Percentiles rank a stretch among this genome's conserved stretches.
Evolutionary conservation across 176 grass and related monocot genomes (phyloP).

Genomic region (Bothriochloa decipiens): DNA sequence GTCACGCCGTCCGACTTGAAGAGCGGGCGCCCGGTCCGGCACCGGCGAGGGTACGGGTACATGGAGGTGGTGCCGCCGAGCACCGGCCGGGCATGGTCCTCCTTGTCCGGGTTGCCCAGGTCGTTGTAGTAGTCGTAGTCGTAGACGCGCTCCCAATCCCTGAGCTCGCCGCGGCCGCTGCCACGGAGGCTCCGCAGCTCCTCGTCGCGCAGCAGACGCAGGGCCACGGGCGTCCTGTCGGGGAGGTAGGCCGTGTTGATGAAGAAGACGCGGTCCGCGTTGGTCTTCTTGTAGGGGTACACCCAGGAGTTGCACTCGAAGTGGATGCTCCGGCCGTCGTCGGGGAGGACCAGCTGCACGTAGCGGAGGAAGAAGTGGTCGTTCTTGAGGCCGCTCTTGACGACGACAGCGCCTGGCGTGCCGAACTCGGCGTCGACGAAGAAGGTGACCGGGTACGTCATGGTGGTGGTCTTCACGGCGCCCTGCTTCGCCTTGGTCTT

Average conservation of each 20-base stretch:
- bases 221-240: conserved; percentile 58
- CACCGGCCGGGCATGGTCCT: conserved; percentile 58
- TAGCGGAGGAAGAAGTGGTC: conserved; percentile 77
- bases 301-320: conserved; percentile 99
- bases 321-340: conserved; percentile 58
- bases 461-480: conserved; percentile 31
- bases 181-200: conserved; percentile 70
- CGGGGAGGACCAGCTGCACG: conserved; percentile 48
- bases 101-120: conserved; percentile 69
- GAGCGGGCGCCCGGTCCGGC: conserved; percentile 74
- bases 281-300: conserved; percentile 73
- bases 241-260: conserved; percentile 57
- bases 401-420: conserved; percentile 62
- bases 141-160: conserved; percentile 82
- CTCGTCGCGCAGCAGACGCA: conserved; percentile 64
- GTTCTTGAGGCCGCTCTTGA: conserved; percentile 53
- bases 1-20: conserved; percentile 53
- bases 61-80: conserved; percentile 54
- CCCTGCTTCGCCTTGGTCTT: conserved; percentile 76
- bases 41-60: conserved; percentile 78
- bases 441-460: conserved; percentile 61
- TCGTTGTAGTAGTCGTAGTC: conserved; percentile 90
- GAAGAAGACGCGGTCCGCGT: conserved; percentile 81
- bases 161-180: conserved; percentile 65
- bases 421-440: conserved; percentile 62